Conservation (phyloP, 2,329 filamentous ascomycete genomes). For the Orbilia oligospora region DNA sequence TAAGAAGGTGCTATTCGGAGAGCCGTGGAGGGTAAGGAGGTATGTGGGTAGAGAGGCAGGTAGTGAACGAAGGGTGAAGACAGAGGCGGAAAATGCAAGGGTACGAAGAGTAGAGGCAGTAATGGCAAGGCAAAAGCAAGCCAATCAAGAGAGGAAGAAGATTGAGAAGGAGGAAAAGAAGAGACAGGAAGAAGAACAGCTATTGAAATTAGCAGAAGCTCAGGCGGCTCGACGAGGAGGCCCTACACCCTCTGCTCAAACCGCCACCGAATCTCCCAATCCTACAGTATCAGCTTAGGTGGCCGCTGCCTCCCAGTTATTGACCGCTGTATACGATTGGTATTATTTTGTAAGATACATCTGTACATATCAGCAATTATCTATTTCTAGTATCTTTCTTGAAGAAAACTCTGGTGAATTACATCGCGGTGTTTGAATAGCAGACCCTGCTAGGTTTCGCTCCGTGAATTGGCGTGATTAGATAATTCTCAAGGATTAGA, state of each 20-base stretch:
- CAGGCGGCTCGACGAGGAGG: constrained; percentile 25
- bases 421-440: neutral
- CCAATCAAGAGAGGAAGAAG: constrained; percentile 62
- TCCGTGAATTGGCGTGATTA: neutral
- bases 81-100: constrained; percentile 68
- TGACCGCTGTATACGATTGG: neutral
- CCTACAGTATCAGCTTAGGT: neutral
- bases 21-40: constrained; percentile 68
- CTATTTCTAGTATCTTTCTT: neutral
- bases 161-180: constrained; percentile 63
- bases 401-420: neutral
- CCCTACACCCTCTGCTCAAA: neutral
- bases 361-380: constrained; percentile 23
- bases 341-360: constrained; percentile 42
- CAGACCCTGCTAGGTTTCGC: neutral
- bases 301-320: neutral
- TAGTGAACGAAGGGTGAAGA: constrained; percentile 68
- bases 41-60: constrained; percentile 67
- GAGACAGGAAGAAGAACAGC: constrained; percentile 41
- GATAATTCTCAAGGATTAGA: too few relatives aligned
- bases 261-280: neutral
- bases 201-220: constrained; percentile 42
- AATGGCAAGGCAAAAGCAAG: constrained; percentile 64
- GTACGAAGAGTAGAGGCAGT: constrained; percentile 67
- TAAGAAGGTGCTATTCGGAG: constrained; percentile 65